phyloP scores from a whole-genome alignment of 2,329 filamentous ascomycete species.

The Colletotrichum cereale region DNA sequence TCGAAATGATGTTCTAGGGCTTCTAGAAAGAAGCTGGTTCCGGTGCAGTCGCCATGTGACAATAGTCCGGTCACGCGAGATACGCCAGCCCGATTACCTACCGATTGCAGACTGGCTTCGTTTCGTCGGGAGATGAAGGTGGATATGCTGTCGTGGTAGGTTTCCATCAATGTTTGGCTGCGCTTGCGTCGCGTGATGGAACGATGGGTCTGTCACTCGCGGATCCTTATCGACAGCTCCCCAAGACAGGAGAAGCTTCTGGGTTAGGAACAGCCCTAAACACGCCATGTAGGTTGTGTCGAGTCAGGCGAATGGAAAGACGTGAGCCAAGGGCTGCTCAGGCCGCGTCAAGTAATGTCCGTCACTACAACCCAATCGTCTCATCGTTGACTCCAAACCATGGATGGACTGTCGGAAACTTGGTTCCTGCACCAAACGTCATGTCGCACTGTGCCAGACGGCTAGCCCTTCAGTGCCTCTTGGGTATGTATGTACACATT shows the following conservation, averaged over 20 bases:
- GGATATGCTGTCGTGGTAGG: conserved; percentile 26
- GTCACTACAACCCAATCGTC: conserved; percentile 25
- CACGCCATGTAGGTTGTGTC: conserved; percentile 25
- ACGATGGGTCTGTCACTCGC: conserved; percentile 19
- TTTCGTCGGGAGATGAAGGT: conserved; percentile 40
- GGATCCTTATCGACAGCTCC: conserved; percentile 35
- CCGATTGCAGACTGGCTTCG: conserved; percentile 37
- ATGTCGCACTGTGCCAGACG: conserved; percentile 22
- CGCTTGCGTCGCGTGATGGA: conserved; percentile 26
- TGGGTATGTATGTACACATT: too few species aligned
- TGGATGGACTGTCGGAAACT: conserved; percentile 18
- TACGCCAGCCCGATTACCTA: conserved; percentile 30
- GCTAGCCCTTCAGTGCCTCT: background rate
- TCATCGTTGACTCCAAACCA: conserved; percentile 22
- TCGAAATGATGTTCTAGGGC: conserved; percentile 25
- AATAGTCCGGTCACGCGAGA: conserved; percentile 16
- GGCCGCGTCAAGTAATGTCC: conserved; percentile 22
- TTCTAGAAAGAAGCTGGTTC: conserved; percentile 35
- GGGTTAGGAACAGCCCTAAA: background rate
- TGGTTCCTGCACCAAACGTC: background rate
- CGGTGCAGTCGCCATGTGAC: background rate
- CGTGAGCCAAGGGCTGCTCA: conserved; percentile 27
- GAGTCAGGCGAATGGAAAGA: conserved; percentile 33
- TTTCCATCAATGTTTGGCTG: conserved; percentile 27
- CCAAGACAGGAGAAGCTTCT: conserved; percentile 8